Evolutionary conservation across 371 early-diverging fungal species (phyloP).

Genomic region (Rhizomucor pusillus): DNA sequence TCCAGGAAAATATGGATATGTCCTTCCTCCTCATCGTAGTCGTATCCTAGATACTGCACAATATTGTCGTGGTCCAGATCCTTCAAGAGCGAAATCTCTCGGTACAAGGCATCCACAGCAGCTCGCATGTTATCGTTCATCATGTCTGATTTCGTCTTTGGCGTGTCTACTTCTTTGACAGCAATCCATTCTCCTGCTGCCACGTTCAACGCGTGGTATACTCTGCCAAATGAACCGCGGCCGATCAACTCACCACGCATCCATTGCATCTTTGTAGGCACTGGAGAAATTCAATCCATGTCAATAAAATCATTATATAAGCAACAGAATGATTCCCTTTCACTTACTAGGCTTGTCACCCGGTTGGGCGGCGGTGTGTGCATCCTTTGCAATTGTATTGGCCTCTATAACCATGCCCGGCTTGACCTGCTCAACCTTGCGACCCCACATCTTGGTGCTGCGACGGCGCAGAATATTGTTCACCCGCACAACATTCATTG

Average conservation of each 20-base stretch:
- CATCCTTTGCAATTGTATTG: constrained; percentile 6
- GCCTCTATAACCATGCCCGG: constrained; percentile 39
- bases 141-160: constrained; percentile 55
- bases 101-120: constrained; percentile 36
- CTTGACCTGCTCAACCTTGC: constrained; percentile 54
- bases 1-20: constrained; percentile 93
- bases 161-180: constrained; percentile 94
- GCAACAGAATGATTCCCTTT: neutral
- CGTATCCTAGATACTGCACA: constrained; percentile 86
- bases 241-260: constrained; percentile 92
- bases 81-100: constrained; percentile 41
- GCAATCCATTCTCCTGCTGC: constrained; percentile 92
- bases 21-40: constrained; percentile 57
- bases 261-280: constrained; percentile 62
- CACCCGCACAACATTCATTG: constrained; percentile 34
- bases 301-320: neutral
- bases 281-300: constrained; percentile 2
- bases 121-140: constrained; percentile 33
- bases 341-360: constrained; percentile 34
- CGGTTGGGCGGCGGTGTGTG: constrained; percentile 4
- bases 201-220: constrained; percentile 89
- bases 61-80: constrained; percentile 90
- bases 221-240: constrained; percentile 96
- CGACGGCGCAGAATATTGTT: constrained; percentile 44
- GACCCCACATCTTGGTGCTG: constrained; percentile 68